Percentiles rank a stretch among this genome's conserved stretches.
Evolutionary conservation across 2,329 filamentous ascomycete species (phyloP).

Genomic region (Fusarium sororula): DNA sequence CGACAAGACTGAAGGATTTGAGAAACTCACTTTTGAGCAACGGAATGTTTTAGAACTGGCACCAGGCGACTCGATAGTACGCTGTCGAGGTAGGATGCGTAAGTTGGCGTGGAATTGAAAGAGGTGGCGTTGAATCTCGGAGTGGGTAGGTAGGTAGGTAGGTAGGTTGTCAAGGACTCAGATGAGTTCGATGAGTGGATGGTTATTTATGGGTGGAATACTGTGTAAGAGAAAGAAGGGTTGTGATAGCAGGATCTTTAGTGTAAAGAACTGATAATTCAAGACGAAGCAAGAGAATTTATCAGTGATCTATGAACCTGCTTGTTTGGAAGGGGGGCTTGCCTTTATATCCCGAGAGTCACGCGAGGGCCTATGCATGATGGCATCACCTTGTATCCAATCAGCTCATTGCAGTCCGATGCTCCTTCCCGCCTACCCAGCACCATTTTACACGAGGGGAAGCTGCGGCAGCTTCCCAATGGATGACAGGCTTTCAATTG

Average conservation of each 20-base stretch:
- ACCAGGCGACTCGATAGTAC: not conserved
- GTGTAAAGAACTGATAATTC: not conserved
- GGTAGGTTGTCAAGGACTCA: not conserved
- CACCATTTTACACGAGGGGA: not conserved
- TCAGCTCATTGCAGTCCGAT: conserved; percentile 41
- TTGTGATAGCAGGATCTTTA: not conserved
- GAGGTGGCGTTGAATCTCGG: not conserved
- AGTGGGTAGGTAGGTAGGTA: not conserved
- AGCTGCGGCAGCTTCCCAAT: conserved; percentile 15
- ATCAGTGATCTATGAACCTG: conserved; percentile 1
- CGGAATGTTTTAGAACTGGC: conserved; percentile 2
- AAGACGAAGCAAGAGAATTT: not conserved
- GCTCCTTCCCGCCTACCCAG: conserved; percentile 5
- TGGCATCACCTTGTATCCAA: conserved; percentile 43
- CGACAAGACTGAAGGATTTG: not conserved
- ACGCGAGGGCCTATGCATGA: conserved; percentile 37
- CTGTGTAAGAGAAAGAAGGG: not conserved
- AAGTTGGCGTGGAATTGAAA: not conserved
- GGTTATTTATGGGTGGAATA: not conserved
- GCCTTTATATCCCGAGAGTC: conserved; percentile 41
- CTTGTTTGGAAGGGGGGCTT: conserved; percentile 25
- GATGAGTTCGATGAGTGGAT: not conserved
- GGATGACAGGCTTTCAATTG: conserved; percentile 12
- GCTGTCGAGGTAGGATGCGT: conserved; percentile 2
- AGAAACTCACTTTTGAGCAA: conserved; percentile 30